These are phyloP conservation scores for Scutellaria minor DNA, from an alignment of 257 asterid species.

Conservation along the genomic window DNA sequence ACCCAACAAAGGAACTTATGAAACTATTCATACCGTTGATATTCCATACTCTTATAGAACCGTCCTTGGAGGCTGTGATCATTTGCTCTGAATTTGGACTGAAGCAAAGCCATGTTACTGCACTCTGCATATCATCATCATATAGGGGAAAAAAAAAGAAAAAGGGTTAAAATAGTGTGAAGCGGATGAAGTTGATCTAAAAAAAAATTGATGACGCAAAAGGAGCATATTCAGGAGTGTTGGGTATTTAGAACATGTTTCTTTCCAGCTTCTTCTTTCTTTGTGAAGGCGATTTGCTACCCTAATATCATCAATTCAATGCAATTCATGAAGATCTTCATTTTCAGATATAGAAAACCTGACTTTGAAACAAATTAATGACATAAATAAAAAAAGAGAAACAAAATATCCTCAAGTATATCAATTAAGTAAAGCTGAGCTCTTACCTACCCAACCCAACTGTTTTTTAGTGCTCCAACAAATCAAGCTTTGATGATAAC, in stretches of 20 bases:
- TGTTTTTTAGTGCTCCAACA: not conserved
- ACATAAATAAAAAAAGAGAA: not conserved
- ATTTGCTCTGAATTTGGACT: constrained; percentile 84
- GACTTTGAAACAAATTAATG: not conserved
- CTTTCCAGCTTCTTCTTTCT: constrained; percentile 10
- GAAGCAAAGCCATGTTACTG: constrained; percentile 98
- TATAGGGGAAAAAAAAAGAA: not conserved
- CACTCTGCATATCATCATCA: constrained; percentile 70
- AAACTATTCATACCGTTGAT: constrained; percentile 68
- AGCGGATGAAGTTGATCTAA: constrained; percentile 7
- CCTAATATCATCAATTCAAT: not conserved
- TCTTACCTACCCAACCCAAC: not conserved
- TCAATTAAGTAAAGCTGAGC: not conserved
- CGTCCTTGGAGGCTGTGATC: constrained; percentile 96
- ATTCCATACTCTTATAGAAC: constrained; percentile 89
- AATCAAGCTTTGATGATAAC: not conserved
- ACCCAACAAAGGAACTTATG: not conserved
- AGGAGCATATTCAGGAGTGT: not conserved
- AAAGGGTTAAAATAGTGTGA: not conserved
- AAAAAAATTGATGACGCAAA: constrained; percentile 12
- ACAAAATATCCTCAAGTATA: not conserved
- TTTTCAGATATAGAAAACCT: not conserved
- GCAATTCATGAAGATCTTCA: not conserved
- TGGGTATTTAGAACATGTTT: not conserved
- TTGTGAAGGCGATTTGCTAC: not conserved